Evolutionary conservation across 1,284 basidiomycete genomes (phyloP), one percentile per base, ranked within the genome.

Genomic region (Sanguinoderma infundibulare): DNA sequence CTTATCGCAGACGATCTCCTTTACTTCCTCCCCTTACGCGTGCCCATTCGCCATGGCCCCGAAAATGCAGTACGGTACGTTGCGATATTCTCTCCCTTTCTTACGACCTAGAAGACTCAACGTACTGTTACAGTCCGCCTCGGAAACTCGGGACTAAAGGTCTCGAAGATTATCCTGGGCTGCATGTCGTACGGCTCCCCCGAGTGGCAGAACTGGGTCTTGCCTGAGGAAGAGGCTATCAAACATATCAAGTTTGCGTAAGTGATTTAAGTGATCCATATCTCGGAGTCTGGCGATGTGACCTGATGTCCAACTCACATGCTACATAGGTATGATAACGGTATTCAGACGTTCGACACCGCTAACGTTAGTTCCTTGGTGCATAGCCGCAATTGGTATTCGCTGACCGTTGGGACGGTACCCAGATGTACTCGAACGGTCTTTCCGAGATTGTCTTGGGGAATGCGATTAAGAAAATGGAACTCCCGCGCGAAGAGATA

Each of bases 361-460:
- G 67, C 68, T 2, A 62, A 71, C 30, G 67, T 71, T 49, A 53
- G 64, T 7, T 42, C 28, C 15, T 32, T 24, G 3, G 36, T 40
- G 12, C 15, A n/a, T 24, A 10, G 9, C 15, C 15, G 22, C 30
- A 15, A 9, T 8, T 34, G 12, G 24, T 1, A 4, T 17, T 14
- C 20, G 9, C n/a, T 32, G 5, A 35, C 26, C 22, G 22, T 1
- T 32, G 26, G 12, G n/a, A 7, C 3, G 1, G 4, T 47, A 55
- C 53, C 28, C 46, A 69, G 70, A 59, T 61, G 1, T 72, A 73
- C 70, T 75, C 79, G 39, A 78, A 80, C 52, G 85, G 85, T 15
- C 73, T 79, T 34, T 82, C 79, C 7, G 85, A 89, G 71, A 69
- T 79, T 28, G 79, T 86, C 61, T 77, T 88, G 39, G 86, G 87